Base-by-base conservation (phyloP, 2,329 filamentous ascomycete species). In the Arthrocladium fulminans region DNA sequence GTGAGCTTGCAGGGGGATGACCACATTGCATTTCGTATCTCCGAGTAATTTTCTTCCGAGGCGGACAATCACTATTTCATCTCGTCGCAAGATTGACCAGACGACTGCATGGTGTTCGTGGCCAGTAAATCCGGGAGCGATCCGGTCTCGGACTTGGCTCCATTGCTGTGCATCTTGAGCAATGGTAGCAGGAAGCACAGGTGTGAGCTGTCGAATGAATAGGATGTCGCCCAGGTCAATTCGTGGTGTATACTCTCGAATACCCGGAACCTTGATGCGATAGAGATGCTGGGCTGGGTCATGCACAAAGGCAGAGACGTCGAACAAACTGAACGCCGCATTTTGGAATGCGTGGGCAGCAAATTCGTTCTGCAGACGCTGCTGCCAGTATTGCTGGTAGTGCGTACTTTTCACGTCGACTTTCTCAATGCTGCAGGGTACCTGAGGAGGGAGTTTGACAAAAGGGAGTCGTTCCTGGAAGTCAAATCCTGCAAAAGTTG, bases 51-150 rank as follows among this genome's bases (percentile, higher is more conserved):
- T 43, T 12, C 51, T 49, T 17, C 59, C 54, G 30, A 57, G 51
- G 19, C 57, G 50, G 15, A 62, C 39, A 22, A 54, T 22, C 13
- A 61, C 38, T 8, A 41, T 53, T 34, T 61, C 58, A 8, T 53
- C 55, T 9, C 42, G 24, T 37, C 52, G 50, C 13, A 54, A 48
- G 13, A 61, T 40, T 4, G 52, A 57, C 50, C 54, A 55, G 1
- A 62, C 59, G 25, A 57, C 44, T 17, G 59, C 58, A 48, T 51
- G 51, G 38, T 57, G 50, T 45, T 61, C 52, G 15, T 52, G 49
- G 19, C 59, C 59, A 10, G 53, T 56, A 51, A 61, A 62, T 2
- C 54, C 58, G 8, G 58, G 59, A 13, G 57, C 56, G 23, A 55
- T 45, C 3, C 50, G 45, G 19, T 58, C 53, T 2, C 47, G 50